Conservation (phyloP, 2,329 filamentous ascomycete species). For the Periconia macrospinosa region DNA sequence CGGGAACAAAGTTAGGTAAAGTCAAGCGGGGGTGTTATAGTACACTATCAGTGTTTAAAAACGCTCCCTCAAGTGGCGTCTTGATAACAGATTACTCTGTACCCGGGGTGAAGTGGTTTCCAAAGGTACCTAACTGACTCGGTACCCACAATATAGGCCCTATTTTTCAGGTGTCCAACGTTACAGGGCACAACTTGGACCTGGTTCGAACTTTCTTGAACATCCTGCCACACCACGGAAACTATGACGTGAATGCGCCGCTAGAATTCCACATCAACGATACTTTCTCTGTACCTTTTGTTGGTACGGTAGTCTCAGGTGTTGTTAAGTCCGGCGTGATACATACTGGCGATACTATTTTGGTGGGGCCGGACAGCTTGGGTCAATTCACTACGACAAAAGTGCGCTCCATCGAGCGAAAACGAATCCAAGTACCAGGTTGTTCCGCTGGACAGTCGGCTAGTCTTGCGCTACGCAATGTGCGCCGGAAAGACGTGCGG, state of each 20-base stretch:
- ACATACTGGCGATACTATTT: slow-evolving; percentile 84
- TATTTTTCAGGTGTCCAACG: slow-evolving; percentile 97
- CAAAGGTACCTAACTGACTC: no score
- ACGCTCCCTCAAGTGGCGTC: no score
- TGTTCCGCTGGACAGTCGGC: slow-evolving; percentile 91
- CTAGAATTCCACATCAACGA: slow-evolving; percentile 98
- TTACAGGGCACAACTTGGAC: slow-evolving; percentile 88
- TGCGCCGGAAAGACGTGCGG: slow-evolving; percentile 86
- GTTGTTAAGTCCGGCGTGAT: slow-evolving; percentile 83
- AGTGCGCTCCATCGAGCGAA: slow-evolving; percentile 91
- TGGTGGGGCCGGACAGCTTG: slow-evolving; percentile 86
- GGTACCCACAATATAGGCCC: slow-evolving; percentile 47
- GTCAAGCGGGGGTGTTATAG: no score
- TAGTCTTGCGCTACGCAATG: slow-evolving; percentile 84
- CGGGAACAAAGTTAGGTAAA: no score
- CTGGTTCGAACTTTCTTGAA: slow-evolving; percentile 92
- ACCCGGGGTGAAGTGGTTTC: no score
- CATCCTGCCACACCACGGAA: slow-evolving; percentile 90
- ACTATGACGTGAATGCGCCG: slow-evolving; percentile 80
- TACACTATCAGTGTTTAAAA: no score
- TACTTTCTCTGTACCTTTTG: slow-evolving; percentile 96
- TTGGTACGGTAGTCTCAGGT: slow-evolving; percentile 92
- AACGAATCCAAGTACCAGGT: slow-evolving; percentile 84
- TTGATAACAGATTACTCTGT: no score
- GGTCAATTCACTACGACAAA: slow-evolving; percentile 87